Evolutionary conservation across 345 rosid species (phyloP).

Genomic region (Citrus mangshanensis): DNA sequence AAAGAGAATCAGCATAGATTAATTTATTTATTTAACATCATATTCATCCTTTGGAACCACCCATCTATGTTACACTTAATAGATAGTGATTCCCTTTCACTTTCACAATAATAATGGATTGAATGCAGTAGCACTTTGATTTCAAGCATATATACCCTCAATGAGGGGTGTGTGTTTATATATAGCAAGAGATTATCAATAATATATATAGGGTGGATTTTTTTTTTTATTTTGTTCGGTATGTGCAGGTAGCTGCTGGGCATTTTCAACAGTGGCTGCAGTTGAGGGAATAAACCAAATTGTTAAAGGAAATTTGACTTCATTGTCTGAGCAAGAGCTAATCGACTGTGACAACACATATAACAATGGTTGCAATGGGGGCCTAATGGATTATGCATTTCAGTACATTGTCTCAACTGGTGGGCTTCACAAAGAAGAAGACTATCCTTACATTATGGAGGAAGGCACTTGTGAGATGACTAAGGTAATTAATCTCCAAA

Average conservation of each 20-base stretch:
- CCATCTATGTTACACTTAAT: no score
- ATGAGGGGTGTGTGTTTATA: no score
- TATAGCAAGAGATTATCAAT: not conserved
- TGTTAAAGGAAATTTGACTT: conserved; percentile 50
- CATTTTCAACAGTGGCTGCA: conserved; percentile 65
- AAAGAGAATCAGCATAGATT: no score
- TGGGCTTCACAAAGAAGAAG: conserved; percentile 62
- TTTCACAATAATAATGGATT: no score
- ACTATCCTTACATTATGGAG: conserved; percentile 66
- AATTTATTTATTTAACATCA: no score
- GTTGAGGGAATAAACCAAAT: conserved; percentile 68
- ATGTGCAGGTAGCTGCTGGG: conserved; percentile 61
- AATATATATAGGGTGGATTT: not conserved
- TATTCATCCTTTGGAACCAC: no score
- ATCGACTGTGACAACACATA: conserved; percentile 45
- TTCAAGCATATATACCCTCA: no score
- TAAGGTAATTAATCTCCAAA: conserved; percentile 21
- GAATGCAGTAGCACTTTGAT: no score
- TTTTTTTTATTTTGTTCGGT: not conserved
- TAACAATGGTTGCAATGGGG: conserved; percentile 62
- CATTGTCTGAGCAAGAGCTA: conserved; percentile 61
- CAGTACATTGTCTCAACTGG: conserved; percentile 40
- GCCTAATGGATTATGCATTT: conserved; percentile 62
- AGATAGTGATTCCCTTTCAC: no score
- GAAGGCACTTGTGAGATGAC: conserved; percentile 53